These are phyloP conservation scores for Talaromyces adpressus DNA, from an alignment of 495 filamentous ascomycete species.

Conservation along the genomic window DNA sequence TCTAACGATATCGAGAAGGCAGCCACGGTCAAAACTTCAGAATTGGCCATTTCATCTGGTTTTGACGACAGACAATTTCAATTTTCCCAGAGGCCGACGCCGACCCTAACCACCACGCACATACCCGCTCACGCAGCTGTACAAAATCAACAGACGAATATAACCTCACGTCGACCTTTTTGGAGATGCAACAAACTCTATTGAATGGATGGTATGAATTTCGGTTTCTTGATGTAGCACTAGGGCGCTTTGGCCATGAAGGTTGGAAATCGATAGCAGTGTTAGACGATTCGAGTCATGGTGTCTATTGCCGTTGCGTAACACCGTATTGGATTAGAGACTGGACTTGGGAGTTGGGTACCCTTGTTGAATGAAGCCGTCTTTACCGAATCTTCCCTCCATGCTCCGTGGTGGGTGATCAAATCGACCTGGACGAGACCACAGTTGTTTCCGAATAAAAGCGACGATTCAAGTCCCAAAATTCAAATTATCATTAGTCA, in stretches of 20 bases:
- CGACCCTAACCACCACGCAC: background rate
- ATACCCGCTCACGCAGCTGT: background rate
- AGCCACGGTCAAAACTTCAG: background rate
- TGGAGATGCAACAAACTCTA: conserved; percentile 5
- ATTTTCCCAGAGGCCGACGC: background rate
- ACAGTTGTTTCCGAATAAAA: background rate
- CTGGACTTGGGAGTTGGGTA: background rate
- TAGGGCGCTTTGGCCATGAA: background rate
- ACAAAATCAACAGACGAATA: background rate
- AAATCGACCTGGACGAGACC: background rate
- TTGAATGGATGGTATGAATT: background rate
- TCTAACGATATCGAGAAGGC: background rate
- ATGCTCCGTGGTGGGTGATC: background rate
- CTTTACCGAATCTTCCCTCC: background rate
- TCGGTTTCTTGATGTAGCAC: background rate
- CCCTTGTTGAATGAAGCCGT: background rate
- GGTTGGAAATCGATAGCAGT: background rate
- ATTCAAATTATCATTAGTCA: background rate
- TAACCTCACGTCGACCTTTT: background rate
- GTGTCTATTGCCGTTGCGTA: background rate
- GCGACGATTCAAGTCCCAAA: background rate
- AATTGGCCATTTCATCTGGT: background rate
- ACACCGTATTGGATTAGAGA: background rate
- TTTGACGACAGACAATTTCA: background rate
- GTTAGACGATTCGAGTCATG: background rate